Base-by-base conservation (phyloP, 2,329 filamentous ascomycete species). In the Neofusicoccum kwambonambiense region DNA sequence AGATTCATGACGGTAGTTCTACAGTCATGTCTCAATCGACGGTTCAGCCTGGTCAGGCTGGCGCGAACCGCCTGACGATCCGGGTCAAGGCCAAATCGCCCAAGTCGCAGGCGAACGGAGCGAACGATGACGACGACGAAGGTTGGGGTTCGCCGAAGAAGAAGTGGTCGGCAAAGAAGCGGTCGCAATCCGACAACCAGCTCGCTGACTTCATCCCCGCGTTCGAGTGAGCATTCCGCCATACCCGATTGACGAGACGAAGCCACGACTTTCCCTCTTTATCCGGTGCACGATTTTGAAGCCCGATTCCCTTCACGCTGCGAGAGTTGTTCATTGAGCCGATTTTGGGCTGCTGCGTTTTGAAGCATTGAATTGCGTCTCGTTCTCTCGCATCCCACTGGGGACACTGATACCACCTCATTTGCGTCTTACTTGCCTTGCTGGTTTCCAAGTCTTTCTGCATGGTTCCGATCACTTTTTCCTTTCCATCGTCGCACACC, bases 1-100 rank as follows among this genome's bases (percentile, higher is more conserved):
- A 57, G 54, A 35, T 50, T 13, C 62, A 64, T 58, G 63, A 64
- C 54, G 63, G 63, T n/a, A 64, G 63, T 37, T 64, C 63, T 37
- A 62, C 64, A 41, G 58, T 61, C 56, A 54, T 62, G 56, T 62
- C 64, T 35, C 47, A 56, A 22, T 56, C 64, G 45, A 65, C 64
- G 7, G 50, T 61, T 4, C 64, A 61, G 57, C 56, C 64, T n/a
- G 37, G 17, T 27, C 58, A 62, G 34, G 56, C 42, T 27, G 41
- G 47, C 39, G 17, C 44, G 17, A 45, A 64, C 34, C 63, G 63
- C 51, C 19, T 56, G 62, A 64, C 50, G 3, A 64, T 64, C 44
- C 52, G 45, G 37, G 52, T 64, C 42, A 58, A 60, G 47, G 52
- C 49, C 13, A 64, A 64, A 31, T 47, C 63, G 22, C 42, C 52